Conservation (phyloP, 2,329 filamentous ascomycete species). For the Penicillium sp. region DNA sequence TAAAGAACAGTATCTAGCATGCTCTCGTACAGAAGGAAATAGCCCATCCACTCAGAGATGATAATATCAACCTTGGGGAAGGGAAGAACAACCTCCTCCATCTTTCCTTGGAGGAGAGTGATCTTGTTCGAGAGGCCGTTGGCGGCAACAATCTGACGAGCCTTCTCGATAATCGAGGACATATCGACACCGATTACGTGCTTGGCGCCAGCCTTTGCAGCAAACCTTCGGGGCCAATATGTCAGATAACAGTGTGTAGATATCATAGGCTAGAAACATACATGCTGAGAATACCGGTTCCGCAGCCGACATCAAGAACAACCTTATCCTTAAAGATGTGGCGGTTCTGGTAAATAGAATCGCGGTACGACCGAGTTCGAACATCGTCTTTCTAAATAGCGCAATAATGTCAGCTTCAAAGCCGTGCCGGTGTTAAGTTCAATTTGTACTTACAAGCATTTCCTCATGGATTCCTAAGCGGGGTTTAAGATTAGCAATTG, state of each 20-base stretch:
- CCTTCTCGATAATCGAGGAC: conserved; percentile 99
- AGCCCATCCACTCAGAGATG: conserved; percentile 99
- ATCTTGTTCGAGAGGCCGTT: conserved; percentile 97
- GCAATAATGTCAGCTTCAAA: conserved; percentile 12
- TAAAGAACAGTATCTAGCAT: conserved; percentile 99
- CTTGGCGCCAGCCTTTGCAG: conserved; percentile 92
- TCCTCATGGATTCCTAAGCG: conserved; percentile 88
- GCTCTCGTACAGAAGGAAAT: conserved; percentile 97
- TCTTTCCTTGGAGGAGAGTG: conserved; percentile 97
- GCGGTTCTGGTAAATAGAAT: conserved; percentile 95
- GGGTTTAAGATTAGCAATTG: conserved; percentile 36
- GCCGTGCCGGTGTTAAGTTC: neutral
- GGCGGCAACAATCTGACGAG: conserved; percentile 86
- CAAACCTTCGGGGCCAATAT: conserved; percentile 71
- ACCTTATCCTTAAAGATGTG: conserved; percentile 92
- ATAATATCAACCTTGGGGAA: conserved; percentile 98
- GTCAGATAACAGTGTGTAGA: conserved; percentile 21
- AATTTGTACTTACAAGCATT: conserved; percentile 77
- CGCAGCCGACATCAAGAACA: conserved; percentile 96
- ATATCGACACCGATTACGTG: conserved; percentile 99
- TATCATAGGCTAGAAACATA: conserved; percentile 49
- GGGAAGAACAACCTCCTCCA: conserved; percentile 95
- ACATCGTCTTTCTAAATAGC: conserved; percentile 89
- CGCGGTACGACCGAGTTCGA: conserved; percentile 93
- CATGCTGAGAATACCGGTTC: conserved; percentile 98